Base-by-base conservation (phyloP, 1,284 basidiomycete species). In the Moniliella sp. region DNA sequence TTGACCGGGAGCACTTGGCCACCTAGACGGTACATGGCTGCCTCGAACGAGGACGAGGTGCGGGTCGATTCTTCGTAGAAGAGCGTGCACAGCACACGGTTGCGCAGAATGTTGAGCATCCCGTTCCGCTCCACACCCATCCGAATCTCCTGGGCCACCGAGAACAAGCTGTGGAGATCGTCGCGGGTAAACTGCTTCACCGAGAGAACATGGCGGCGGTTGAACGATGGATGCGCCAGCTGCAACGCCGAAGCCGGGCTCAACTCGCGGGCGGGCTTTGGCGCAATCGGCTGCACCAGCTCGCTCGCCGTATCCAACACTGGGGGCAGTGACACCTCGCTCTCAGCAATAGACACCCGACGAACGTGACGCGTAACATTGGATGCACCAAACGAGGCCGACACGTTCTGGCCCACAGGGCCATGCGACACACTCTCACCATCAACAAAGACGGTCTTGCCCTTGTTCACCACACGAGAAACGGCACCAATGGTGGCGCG, bases 1-100 rank as follows among this genome's bases (percentile, higher is more conserved):
- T 72, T 72, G 30, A 97, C 71, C 40, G 77, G 71, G 16, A 94
- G 76, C 26, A 97, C 88, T 53, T 88, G 75, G 25, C 91, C 91
- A 31, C 91, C 91, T 48, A 83, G 82, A 32, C 91, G 74, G 62
- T 88, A 84, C 91, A 97, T 97, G 9, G 91, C 91, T 5, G 88
- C 79, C 61, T 99, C 88, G 57, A 99, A 99, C n/a, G 88, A 94
- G 10, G 44, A 45, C 23, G 50, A 54, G 1, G 91, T 99, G 33
- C 91, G 71, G 1, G 91, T 99, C 5, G 84, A 93, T 2, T 91
- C 82, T 61, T 99, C 91, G 63, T 88, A 99, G 69, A 99, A 99
- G 25, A 93, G 62, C n/a, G 77, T 88, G 57, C 79, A 84, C 3
- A 99, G 70, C 0, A 99, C 76, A 42, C 76, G 79, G 29, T 88